A percentile compares a stretch with the other conserved stretches of the same genome.
phyloP scores from a whole-genome alignment of 257 asterid species.

The Datura wrightii region DNA sequence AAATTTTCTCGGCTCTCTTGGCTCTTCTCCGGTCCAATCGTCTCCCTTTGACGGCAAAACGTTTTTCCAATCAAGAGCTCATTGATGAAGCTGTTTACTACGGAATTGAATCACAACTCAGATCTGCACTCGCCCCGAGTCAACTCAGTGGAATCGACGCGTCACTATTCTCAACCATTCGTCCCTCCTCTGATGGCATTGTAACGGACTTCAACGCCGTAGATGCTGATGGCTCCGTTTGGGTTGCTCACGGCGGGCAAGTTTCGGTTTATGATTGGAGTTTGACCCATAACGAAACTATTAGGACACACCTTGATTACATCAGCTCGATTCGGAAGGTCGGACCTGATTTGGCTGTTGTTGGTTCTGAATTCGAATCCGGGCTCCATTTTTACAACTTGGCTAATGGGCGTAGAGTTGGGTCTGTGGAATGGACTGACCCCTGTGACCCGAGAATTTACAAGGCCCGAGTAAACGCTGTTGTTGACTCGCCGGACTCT shows the following conservation, averaged over 20 bases:
- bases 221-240: conserved; percentile 75
- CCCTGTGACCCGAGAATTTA: conserved; percentile 82
- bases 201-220: conserved; percentile 82
- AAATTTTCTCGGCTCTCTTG: conserved; percentile 78
- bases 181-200: conserved; percentile 66
- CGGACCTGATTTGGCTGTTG: conserved; percentile 62
- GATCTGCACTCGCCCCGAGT: conserved; percentile 75
- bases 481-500: conserved; percentile 58
- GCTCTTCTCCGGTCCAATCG: conserved; percentile 89
- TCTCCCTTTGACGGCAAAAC: conserved; percentile 85
- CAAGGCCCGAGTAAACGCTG: conserved; percentile 78
- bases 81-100: conserved; percentile 81
- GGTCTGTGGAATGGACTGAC: conserved; percentile 82
- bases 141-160: conserved; percentile 73
- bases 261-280: conserved; percentile 91
- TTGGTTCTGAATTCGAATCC: conserved; percentile 62
- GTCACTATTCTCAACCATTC: conserved; percentile 54
- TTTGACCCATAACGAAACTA: conserved; percentile 63
- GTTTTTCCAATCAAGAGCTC: conserved; percentile 81
- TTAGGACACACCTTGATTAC: conserved; percentile 79
- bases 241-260: conserved; percentile 95
- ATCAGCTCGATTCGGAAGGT: conserved; percentile 56
- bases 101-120: conserved; percentile 81
- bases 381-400: conserved; percentile 78
- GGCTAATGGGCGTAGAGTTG: conserved; percentile 72